These are phyloP conservation scores for Aspergillus sp. DNA, from an alignment of 2,329 filamentous ascomycete species.

Conservation along the genomic window DNA sequence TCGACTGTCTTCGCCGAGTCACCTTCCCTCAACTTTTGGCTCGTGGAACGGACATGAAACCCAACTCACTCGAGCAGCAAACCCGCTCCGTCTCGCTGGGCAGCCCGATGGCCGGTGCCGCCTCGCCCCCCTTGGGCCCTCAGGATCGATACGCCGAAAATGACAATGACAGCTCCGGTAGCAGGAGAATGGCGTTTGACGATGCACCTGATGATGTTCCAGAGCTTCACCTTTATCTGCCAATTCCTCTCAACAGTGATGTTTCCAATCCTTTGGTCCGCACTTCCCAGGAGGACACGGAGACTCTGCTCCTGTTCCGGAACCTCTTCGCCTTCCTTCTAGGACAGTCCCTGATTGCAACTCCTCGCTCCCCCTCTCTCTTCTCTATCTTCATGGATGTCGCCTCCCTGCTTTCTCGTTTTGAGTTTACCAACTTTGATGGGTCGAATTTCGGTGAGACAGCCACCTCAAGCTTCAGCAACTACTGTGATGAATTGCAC, in stretches of 20 bases:
- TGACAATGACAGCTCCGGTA: constrained; percentile 42
- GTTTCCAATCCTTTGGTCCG: constrained; percentile 29
- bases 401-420: constrained; percentile 52
- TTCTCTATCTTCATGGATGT: constrained; percentile 60
- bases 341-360: constrained; percentile 59
- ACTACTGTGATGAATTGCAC: constrained; percentile 70
- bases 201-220: constrained; percentile 39
- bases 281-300: constrained; percentile 46
- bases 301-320: constrained; percentile 55
- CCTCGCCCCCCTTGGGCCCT: constrained; percentile 25
- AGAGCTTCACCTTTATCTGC: constrained; percentile 54
- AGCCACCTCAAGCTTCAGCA: constrained; percentile 45
- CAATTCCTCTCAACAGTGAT: constrained; percentile 53
- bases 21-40: constrained; percentile 51
- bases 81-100: constrained; percentile 26
- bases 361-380: constrained; percentile 48
- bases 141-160: constrained; percentile 28
- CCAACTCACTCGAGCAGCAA: constrained; percentile 28
- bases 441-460: constrained; percentile 61
- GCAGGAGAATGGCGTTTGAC: constrained; percentile 44
- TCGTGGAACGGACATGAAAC: constrained; percentile 48
- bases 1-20: constrained; percentile 57
- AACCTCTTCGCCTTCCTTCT: constrained; percentile 61
- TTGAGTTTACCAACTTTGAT: constrained; percentile 58
- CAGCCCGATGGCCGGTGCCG: constrained; percentile 17